Conservation (phyloP, 2,329 filamentous ascomycete species). For the Ascochyta lentis region DNA sequence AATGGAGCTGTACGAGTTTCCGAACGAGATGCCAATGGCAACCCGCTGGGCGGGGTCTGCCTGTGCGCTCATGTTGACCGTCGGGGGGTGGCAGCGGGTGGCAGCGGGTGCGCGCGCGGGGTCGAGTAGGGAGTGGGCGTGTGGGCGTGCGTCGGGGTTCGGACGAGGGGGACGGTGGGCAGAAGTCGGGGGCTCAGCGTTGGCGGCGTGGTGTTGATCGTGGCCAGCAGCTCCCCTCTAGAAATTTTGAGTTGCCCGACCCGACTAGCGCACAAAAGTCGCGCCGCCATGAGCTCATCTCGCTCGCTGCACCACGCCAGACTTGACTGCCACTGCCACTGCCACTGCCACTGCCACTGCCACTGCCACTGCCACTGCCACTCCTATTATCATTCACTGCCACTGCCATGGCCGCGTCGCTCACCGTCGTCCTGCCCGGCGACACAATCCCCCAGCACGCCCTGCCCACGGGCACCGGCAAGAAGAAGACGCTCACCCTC, state of each 20-base stretch:
- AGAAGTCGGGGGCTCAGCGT: constrained; percentile 6
- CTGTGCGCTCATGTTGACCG: constrained; percentile 57
- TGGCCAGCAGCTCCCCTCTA: background rate
- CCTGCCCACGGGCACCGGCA: constrained; percentile 70
- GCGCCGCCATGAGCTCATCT: background rate
- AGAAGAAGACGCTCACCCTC: constrained; percentile 73
- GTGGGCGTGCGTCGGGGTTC: background rate
- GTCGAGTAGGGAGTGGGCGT: too few relatives aligned
- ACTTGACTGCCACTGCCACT: too few relatives aligned
- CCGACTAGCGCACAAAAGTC: background rate
- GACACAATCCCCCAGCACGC: constrained; percentile 71
- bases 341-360: too few relatives aligned
- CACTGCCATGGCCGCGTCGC: constrained; percentile 60
- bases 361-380: too few relatives aligned
- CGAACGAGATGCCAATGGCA: constrained; percentile 95
- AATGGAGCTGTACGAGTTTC: constrained; percentile 98
- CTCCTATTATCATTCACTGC: too few relatives aligned
- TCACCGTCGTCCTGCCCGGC: constrained; percentile 78
- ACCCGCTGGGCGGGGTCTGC: constrained; percentile 60
- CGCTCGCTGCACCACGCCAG: too few relatives aligned
- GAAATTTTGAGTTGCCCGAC: background rate
- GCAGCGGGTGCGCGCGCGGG: too few relatives aligned
- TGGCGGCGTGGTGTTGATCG: constrained; percentile 7
- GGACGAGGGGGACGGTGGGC: background rate
- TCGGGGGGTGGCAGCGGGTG: too few relatives aligned